Base-by-base conservation (phyloP, 345 rosid species). In the Aethionema arabicum region DNA sequence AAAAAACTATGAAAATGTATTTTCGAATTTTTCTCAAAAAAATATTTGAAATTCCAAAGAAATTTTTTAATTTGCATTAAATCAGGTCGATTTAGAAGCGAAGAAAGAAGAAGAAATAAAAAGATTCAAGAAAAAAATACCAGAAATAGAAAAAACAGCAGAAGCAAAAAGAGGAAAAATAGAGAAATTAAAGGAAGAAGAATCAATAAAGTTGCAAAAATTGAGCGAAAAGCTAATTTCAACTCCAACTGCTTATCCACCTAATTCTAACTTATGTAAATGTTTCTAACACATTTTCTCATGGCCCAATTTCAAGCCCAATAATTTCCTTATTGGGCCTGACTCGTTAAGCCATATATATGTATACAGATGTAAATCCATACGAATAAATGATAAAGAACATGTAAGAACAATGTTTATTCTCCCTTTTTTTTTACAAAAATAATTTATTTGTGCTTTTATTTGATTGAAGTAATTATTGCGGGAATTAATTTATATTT, bases 121-220 rank as follows among this genome's bases (percentile, higher is more conserved):
- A 77, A 72, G 54, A 74, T 68, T 70, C 69, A 85, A 76, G 59
- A 84, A 85, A 72, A 81, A 72, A 71, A 58, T 74, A 36, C 86
- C 89, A 0, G 85, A 81, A 59, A 70, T 85, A 32, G 83, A 75
- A 61, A 84, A 50, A 72, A 70, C 55, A 13, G 85, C 96, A 1
- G 95, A 85, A 56, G 91, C 80, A 16, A 88, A 77, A 76, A 82
- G 82, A 75, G 89, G 81, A 7, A 44, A 46, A 42, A 52, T 81
- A 29, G 82, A 85, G 55, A 88, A 91, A 36, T 70, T 67, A 53
- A 47, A 76, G 40, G 77, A 61, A 4, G 76, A 82, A 68, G 76
- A 80, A 6, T 21, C 68, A 52, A 69, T 70, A 33, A 79, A 85
- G 53, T 52, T 84, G 6, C 74, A 75, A 51, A 83, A 86, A 69